Conservation (phyloP, 768 basidiomycete species). For the Strobilomyces echinocephalus region DNA sequence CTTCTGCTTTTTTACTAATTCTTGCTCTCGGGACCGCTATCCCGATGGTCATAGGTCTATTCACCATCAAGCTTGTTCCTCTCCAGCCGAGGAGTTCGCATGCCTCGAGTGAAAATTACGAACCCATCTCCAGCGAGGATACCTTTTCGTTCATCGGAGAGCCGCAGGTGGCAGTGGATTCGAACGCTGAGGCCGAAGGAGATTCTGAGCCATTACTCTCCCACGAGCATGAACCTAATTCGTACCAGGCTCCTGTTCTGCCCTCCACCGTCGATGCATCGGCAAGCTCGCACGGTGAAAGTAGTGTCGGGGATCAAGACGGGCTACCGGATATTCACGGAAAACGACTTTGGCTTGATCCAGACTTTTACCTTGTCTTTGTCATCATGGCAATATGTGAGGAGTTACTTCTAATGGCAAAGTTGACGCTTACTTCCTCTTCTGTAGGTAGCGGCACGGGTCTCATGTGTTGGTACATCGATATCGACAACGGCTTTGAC, state of each 20-base stretch:
- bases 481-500: not conserved
- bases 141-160: slow-evolving; percentile 23
- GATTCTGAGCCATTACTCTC: slow-evolving; percentile 21
- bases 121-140: slow-evolving; percentile 16
- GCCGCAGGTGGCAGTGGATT: slow-evolving; percentile 11
- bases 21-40: slow-evolving; percentile 74
- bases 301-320: slow-evolving; percentile 17
- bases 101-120: slow-evolving; percentile 12
- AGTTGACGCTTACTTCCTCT: not conserved
- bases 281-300: not conserved
- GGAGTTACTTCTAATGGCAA: slow-evolving; percentile 20
- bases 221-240: slow-evolving; percentile 13
- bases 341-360: slow-evolving; percentile 41
- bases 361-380: slow-evolving; percentile 65
- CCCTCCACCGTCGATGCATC: slow-evolving; percentile 24
- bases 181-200: slow-evolving; percentile 17
- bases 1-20: slow-evolving; percentile 69
- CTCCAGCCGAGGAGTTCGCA: slow-evolving; percentile 36
- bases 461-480: slow-evolving; percentile 56
- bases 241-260: slow-evolving; percentile 20
- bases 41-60: slow-evolving; percentile 75
- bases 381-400: slow-evolving; percentile 51
- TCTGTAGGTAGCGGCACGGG: slow-evolving; percentile 64
- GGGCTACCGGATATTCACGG: slow-evolving; percentile 50
- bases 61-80: slow-evolving; percentile 69